Conservation (phyloP, 2,329 filamentous ascomycete genomes). For the Epichloe brachyelytri region DNA sequence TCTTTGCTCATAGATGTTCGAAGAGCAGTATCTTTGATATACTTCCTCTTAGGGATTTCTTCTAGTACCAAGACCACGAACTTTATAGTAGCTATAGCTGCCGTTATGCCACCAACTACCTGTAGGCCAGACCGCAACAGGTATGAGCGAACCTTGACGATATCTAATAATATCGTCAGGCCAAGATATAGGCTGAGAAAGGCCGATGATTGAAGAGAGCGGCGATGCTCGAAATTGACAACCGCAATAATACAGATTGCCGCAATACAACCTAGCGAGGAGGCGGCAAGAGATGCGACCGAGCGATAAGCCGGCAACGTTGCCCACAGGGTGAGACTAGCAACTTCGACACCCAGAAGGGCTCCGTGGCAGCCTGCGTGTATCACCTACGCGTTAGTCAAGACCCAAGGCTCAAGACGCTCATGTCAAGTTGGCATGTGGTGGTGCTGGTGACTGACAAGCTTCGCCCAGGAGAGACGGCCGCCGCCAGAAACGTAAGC, state of each 20-base stretch:
- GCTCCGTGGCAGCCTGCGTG: slow-evolving; percentile 11
- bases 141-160: slow-evolving; percentile 21
- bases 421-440: background rate
- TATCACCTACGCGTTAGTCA: background rate
- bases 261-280: slow-evolving; percentile 15
- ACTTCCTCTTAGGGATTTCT: slow-evolving; percentile 12
- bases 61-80: slow-evolving; percentile 22
- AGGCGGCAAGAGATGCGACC: slow-evolving; percentile 12
- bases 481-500: background rate
- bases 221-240: slow-evolving; percentile 21
- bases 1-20: background rate
- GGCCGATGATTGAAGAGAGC: slow-evolving; percentile 25
- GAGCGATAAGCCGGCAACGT: slow-evolving; percentile 8
- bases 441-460: slow-evolving; percentile 5
- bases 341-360: slow-evolving; percentile 16
- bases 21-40: background rate
- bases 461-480: slow-evolving; percentile 10
- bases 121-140: background rate
- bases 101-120: slow-evolving; percentile 13
- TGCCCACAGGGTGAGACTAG: slow-evolving; percentile 13
- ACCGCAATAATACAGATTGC: slow-evolving; percentile 13
- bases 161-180: slow-evolving; percentile 26
- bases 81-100: slow-evolving; percentile 18
- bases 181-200: slow-evolving; percentile 26
- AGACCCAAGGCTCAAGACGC: too few relatives aligned